Conservation (phyloP, 805 yeast species). For the Ogataea pilisensis region DNA sequence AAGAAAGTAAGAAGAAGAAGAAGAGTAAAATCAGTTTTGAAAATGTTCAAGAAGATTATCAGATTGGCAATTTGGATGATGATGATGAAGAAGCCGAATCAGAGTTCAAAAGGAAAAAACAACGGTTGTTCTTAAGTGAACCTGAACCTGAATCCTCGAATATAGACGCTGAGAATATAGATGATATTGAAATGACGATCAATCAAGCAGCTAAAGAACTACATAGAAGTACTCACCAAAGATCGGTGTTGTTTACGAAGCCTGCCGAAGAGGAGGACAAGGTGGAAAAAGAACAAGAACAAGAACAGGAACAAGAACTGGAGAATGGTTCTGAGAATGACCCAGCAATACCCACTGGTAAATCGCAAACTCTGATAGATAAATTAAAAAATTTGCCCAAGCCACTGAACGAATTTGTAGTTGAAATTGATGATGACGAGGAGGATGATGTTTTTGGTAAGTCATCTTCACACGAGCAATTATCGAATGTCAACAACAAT, state of each 20-base stretch:
- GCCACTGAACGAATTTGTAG: constrained; percentile 41
- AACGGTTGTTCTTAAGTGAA: constrained; percentile 30
- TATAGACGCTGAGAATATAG: constrained; percentile 10
- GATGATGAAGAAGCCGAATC: constrained; percentile 13
- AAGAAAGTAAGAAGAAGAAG: constrained; percentile 15
- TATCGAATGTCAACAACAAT: no score
- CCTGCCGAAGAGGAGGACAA: constrained; percentile 4
- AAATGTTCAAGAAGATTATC: constrained; percentile 5
- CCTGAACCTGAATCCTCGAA: constrained; percentile 28
- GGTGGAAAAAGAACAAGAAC: constrained; percentile 11
- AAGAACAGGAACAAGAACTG: not conserved
- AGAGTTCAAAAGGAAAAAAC: constrained; percentile 34
- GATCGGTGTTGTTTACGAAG: constrained; percentile 34
- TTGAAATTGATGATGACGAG: constrained; percentile 32
- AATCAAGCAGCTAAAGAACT: constrained; percentile 33
- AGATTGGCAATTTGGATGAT: no score
- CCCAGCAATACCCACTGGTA: constrained; percentile 11
- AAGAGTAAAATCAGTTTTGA: constrained; percentile 13
- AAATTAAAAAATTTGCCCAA: constrained; percentile 12
- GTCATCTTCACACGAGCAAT: no score
- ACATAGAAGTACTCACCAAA: constrained; percentile 26
- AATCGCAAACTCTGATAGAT: constrained; percentile 1
- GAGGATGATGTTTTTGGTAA: constrained; percentile 10
- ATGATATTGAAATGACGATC: constrained; percentile 33
- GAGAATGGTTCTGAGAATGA: constrained; percentile 21